Evolutionary conservation across 768 basidiomycete genomes (phyloP), one percentile per base, ranked within the genome.

Genomic region (Suillus ampliporus): DNA sequence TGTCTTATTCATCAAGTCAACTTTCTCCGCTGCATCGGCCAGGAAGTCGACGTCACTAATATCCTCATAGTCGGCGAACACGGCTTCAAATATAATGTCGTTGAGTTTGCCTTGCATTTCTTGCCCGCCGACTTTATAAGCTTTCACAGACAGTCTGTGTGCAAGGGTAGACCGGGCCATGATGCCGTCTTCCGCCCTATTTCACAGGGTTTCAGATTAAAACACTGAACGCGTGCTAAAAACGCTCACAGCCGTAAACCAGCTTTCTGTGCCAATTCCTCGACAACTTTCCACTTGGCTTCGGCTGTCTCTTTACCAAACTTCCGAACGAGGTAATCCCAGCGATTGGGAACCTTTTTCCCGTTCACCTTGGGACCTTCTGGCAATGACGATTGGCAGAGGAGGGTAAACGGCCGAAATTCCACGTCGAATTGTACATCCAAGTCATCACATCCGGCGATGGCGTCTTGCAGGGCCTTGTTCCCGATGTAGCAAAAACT

Each of bases 101-200:
- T 77, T 73, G 1, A 84, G 63, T 1, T 69, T 62, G 15, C 72
- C 63, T 64, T 85, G 84, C 63, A 78, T 74, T 26, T 67, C 64
- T 65, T 78, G 73, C 10, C 82, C 82, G 48, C 78, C 79, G 26
- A 76, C 68, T 61, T 78, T 71, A 61, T 77, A 81, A 11, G 83
- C 82, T 54, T 80, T 78, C 40, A 74, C 76, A 10, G 84, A 65
- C 26, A 85, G 74, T 34, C 84, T 74, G 64, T 86, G 84, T 3
- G 78, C 78, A 17, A 76, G 70, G 21, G 66, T 78, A 31, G 84
- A 80, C 47, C 76, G 78, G 35, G 76, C 74, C 17, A 84, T 64
- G 23, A 69, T 64, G 2, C 80, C 79, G 35, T 79, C 79, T 58
- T 76, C 77, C 8, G 68, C 65, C 60, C 82, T 83, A 35, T 8